Percentiles rank a stretch among this genome's conserved stretches.
Conservation (phyloP, 1,284 basidiomycete species). For the Ganoderma resinaceum region DNA sequence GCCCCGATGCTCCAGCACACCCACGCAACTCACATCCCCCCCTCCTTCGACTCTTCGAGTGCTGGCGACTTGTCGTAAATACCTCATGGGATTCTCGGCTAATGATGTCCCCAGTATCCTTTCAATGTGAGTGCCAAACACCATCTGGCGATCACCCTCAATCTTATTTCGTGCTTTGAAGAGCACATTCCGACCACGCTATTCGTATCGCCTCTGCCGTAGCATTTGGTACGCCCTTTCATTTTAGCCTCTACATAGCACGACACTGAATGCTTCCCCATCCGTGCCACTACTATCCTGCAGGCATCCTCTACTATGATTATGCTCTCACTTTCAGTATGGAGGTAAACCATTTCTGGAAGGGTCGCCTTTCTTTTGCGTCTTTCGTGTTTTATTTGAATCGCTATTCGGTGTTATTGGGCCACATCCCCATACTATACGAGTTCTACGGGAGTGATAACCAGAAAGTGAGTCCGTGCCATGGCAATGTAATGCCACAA, state of each 20-base stretch:
- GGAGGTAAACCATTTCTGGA: conserved; percentile 30
- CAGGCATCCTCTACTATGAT: conserved; percentile 15
- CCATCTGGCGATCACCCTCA: neutral
- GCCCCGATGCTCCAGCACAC: neutral
- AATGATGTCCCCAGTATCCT: neutral
- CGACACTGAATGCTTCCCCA: neutral
- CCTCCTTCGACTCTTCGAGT: neutral
- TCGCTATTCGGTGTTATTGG: conserved; percentile 15
- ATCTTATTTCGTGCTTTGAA: neutral
- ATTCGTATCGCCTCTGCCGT: conserved; percentile 1
- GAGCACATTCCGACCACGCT: neutral
- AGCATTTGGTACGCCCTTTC: neutral
- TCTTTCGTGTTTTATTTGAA: conserved; percentile 20
- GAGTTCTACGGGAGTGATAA: conserved; percentile 11
- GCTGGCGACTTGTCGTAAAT: neutral
- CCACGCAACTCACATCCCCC: neutral
- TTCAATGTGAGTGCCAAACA: neutral
- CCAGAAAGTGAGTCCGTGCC: neutral
- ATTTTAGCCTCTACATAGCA: too few species aligned
- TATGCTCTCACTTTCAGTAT: conserved; percentile 38
- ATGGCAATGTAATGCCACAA: neutral
- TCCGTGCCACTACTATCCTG: neutral
- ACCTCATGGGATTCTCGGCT: neutral
- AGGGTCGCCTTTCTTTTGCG: neutral
- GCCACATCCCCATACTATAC: conserved; percentile 9